Evolutionary conservation across 2,329 filamentous ascomycete genomes (phyloP).

Genomic region (Neonectria hederae): DNA sequence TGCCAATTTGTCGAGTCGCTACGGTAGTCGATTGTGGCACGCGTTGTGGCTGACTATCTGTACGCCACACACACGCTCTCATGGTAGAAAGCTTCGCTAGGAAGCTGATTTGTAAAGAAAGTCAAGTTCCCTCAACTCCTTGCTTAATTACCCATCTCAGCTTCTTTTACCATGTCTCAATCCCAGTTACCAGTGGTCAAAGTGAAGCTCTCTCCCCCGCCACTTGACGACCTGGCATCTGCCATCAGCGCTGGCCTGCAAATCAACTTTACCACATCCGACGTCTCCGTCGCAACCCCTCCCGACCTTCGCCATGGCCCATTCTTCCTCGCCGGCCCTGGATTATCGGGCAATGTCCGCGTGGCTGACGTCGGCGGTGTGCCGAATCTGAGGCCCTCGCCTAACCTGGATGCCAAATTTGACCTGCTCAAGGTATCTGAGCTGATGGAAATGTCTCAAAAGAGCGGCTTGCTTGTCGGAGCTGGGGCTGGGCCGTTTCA

Average conservation of each 20-base stretch:
- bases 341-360: constrained; percentile 51
- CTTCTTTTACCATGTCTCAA: neutral
- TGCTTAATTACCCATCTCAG: too few species aligned
- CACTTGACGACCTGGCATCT: constrained; percentile 39
- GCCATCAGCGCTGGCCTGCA: constrained; percentile 31
- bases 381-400: constrained; percentile 50
- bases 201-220: constrained; percentile 37
- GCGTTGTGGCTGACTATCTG: too few species aligned
- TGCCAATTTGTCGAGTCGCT: too few species aligned
- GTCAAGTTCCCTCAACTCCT: too few species aligned
- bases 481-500: constrained; percentile 56
- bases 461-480: constrained; percentile 49
- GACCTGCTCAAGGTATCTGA: constrained; percentile 44
- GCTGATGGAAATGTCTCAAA: constrained; percentile 48
- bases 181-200: constrained; percentile 9
- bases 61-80: too few species aligned
- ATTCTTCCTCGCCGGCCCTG: constrained; percentile 50
- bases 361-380: constrained; percentile 57
- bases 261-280: constrained; percentile 36
- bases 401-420: constrained; percentile 48
- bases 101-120: too few species aligned
- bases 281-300: constrained; percentile 41
- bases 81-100: too few species aligned
- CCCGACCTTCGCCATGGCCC: constrained; percentile 51
- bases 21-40: too few species aligned